A percentile compares a stretch with the other conserved stretches of the same genome.
phyloP scores from a whole-genome alignment of 371 early-diverging fungal species.

The Apophysomyces variabilis region DNA sequence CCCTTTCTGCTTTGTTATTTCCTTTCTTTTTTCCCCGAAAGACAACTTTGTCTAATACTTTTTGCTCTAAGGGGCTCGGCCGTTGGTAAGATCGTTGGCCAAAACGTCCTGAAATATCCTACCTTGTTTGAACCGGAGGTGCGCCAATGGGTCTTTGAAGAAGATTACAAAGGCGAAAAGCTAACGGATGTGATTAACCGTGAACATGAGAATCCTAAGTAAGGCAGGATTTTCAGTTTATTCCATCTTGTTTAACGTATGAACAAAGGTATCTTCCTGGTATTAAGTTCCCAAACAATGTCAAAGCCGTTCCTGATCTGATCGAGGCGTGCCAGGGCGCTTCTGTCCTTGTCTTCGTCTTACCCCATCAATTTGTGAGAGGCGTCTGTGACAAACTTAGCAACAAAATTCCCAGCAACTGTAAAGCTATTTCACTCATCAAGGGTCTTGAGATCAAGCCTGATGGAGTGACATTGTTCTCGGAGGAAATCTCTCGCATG shows the following conservation, averaged over 20 bases:
- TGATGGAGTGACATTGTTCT: conserved; percentile 81
- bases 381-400: conserved; percentile 80
- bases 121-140: conserved; percentile 80
- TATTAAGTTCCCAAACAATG: conserved; percentile 85
- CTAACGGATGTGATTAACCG: conserved; percentile 95
- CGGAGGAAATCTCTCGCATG: conserved; percentile 83
- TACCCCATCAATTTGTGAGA: conserved; percentile 97
- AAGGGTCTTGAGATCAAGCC: conserved; percentile 90
- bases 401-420: conserved; percentile 65
- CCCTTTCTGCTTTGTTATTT: conserved; percentile 14
- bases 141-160: conserved; percentile 96
- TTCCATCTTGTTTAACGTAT: conserved; percentile 7
- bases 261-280: conserved; percentile 86
- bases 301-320: conserved; percentile 85
- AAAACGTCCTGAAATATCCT: conserved; percentile 72
- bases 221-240: conserved; percentile 22
- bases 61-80: conserved; percentile 80
- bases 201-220: conserved; percentile 93
- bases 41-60: not conserved
- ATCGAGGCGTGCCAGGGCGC: conserved; percentile 78
- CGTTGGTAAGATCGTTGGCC: conserved; percentile 92
- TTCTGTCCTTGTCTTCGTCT: conserved; percentile 92
- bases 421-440: conserved; percentile 93
- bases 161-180: conserved; percentile 79
- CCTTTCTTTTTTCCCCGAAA: not conserved